Conservation (phyloP, 257 asterid genomes). For the Buddleja alternifolia region DNA sequence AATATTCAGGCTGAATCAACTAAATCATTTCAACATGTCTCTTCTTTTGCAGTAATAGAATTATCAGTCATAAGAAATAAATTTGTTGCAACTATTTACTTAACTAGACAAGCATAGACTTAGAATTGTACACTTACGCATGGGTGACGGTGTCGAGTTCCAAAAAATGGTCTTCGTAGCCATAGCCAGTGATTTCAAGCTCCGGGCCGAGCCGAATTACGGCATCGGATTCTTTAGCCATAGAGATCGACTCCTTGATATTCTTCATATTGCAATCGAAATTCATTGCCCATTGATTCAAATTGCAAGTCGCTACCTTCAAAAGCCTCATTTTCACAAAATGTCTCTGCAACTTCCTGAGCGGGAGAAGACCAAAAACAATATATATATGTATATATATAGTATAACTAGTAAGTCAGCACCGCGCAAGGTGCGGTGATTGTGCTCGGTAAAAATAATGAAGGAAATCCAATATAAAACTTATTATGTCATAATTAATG, state of each 20-base stretch:
- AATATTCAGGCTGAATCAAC: conserved; percentile 10
- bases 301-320: conserved; percentile 90
- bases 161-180: conserved; percentile 92
- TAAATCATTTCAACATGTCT: neutral
- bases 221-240: conserved; percentile 89
- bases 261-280: conserved; percentile 86
- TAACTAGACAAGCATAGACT: conserved; percentile 7
- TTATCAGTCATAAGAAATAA: neutral
- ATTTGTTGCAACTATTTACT: neutral
- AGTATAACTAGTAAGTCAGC: too few relatives aligned
- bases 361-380: neutral
- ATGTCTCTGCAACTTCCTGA: neutral
- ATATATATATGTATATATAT: too few relatives aligned
- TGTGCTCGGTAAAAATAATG: too few relatives aligned
- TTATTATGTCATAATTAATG: too few relatives aligned
- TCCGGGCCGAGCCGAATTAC: conserved; percentile 94
- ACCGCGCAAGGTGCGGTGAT: too few relatives aligned
- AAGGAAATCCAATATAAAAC: too few relatives aligned
- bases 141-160: conserved; percentile 91
- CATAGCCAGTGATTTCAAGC: conserved; percentile 97
- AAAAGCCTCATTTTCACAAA: conserved; percentile 74
- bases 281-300: conserved; percentile 99
- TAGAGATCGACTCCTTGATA: conserved; percentile 76
- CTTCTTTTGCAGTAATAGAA: too few relatives aligned
- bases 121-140: conserved; percentile 59